A percentile compares a stretch with the other conserved stretches of the same genome.
phyloP scores from a whole-genome alignment of 495 filamentous ascomycete species.

The Xylaria nigripes region DNA sequence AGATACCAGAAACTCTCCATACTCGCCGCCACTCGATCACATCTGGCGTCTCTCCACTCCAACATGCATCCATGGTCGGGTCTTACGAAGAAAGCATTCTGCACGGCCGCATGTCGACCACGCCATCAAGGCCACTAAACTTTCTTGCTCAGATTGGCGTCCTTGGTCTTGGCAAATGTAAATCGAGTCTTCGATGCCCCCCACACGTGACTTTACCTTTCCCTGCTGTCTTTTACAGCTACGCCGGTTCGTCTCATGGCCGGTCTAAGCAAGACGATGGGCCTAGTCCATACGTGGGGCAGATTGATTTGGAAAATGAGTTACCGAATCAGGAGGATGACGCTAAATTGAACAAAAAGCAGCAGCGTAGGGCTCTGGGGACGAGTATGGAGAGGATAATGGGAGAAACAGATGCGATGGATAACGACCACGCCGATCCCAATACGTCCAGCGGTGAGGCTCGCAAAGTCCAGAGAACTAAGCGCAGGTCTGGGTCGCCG shows the following conservation, averaged over 20 bases:
- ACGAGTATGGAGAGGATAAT: constrained; percentile 22
- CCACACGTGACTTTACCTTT: constrained; percentile 89
- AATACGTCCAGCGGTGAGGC: constrained; percentile 31
- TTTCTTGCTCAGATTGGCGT: constrained; percentile 97
- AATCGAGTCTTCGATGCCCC: constrained; percentile 75
- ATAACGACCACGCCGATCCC: constrained; percentile 18
- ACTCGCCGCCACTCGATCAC: constrained; percentile 63
- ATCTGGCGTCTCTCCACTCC: constrained; percentile 66
- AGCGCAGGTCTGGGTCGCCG: constrained; percentile 57
- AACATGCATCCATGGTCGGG: constrained; percentile 91
- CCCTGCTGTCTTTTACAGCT: constrained; percentile 95
- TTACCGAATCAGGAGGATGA: constrained; percentile 46
- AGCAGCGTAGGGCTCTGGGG: constrained; percentile 28
- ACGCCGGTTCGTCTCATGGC: constrained; percentile 55
- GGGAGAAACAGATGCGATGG: constrained; percentile 22
- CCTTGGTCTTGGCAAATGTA: constrained; percentile 82
- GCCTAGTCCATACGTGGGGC: constrained; percentile 92
- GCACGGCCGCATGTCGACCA: constrained; percentile 92
- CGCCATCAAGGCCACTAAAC: constrained; percentile 83
- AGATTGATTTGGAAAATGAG: constrained; percentile 82
- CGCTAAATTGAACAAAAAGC: constrained; percentile 39
- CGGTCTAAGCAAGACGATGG: constrained; percentile 61
- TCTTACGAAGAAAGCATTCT: constrained; percentile 97
- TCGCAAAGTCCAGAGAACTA: constrained; percentile 40
- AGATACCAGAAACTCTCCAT: constrained; percentile 49